phyloP scores from a whole-genome alignment of 148 eudicot genomes.

The Persicaria tinctoria region DNA sequence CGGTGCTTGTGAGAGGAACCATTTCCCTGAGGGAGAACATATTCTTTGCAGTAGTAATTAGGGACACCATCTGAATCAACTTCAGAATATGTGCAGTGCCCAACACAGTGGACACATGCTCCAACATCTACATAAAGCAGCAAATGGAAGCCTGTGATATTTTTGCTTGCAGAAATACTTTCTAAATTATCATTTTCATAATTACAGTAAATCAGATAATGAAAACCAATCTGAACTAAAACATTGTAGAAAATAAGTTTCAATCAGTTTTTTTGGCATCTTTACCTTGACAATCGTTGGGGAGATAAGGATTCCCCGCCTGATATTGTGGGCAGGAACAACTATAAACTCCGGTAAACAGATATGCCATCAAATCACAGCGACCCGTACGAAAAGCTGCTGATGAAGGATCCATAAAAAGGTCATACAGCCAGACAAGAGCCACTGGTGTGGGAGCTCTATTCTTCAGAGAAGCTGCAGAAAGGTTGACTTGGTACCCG shows the following conservation, averaged over 20 bases:
- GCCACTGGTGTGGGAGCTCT: background rate
- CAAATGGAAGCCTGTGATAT: background rate
- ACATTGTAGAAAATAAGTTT: background rate
- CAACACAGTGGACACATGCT: background rate
- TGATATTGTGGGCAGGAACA: background rate
- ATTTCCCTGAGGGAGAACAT: background rate
- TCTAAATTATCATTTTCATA: no score
- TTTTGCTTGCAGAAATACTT: background rate
- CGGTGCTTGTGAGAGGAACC: background rate
- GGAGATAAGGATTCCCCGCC: conserved; percentile 11
- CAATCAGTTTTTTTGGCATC: no score
- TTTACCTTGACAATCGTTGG: conserved; percentile 3
- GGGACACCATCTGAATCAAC: no score
- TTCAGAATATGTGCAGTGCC: no score
- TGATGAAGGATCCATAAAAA: conserved; percentile 7
- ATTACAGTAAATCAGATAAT: background rate
- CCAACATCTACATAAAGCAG: background rate
- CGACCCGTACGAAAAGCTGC: background rate
- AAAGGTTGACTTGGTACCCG: background rate
- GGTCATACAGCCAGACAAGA: background rate
- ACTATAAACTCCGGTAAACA: conserved; percentile 4
- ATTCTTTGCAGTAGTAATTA: no score
- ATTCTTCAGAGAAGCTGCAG: background rate
- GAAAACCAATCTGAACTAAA: no score
- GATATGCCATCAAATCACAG: background rate